These are phyloP conservation scores for Cinchona pubescens DNA, from an alignment of 257 asterid species.

Conservation along the genomic window DNA sequence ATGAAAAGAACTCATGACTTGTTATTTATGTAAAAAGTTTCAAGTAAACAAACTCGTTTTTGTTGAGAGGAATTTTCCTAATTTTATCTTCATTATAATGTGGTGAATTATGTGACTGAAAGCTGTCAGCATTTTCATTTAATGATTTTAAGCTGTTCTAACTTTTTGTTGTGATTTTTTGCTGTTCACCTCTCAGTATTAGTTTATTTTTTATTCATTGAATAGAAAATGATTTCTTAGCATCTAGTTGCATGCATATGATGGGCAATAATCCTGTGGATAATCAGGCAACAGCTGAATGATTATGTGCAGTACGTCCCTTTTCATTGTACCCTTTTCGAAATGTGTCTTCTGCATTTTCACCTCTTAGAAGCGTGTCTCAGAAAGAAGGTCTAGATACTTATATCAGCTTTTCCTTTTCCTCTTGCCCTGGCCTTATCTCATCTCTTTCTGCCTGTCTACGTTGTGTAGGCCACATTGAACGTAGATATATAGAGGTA, in stretches of 20 bases:
- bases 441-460: conserved; percentile 21
- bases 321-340: not conserved
- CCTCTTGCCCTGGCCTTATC: conserved; percentile 13
- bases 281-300: not conserved
- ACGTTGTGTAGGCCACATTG: conserved; percentile 60
- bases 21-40: no score
- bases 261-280: not conserved
- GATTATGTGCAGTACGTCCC: not conserved
- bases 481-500: conserved; percentile 81
- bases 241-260: not conserved
- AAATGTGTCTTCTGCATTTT: no score
- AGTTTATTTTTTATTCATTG: not conserved
- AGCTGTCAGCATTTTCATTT: not conserved
- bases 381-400: no score
- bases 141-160: not conserved
- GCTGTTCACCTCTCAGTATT: no score
- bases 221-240: not conserved
- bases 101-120: no score
- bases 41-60: no score
- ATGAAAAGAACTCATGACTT: no score
- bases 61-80: no score
- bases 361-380: no score
- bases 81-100: no score
- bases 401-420: conserved; percentile 7
- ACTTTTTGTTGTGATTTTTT: not conserved